Conservation (phyloP, 2,329 filamentous ascomycete genomes). For the Sphaerulina musiva region DNA sequence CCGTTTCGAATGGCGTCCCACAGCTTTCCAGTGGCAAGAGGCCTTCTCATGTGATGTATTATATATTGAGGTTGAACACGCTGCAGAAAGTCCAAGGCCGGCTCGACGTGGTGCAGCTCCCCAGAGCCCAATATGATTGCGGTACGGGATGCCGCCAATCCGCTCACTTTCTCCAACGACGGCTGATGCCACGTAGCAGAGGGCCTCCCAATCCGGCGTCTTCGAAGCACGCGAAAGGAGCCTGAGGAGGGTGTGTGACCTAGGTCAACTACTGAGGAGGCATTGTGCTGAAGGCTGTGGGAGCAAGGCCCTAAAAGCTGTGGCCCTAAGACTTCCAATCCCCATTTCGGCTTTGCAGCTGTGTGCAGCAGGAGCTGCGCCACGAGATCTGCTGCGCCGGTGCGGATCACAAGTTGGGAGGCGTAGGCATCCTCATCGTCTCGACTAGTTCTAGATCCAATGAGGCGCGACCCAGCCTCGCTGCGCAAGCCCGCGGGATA, state of each 20-base stretch:
- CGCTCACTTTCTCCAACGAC: slow-evolving; percentile 18
- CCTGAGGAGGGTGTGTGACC: slow-evolving; percentile 5
- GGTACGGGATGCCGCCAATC: slow-evolving; percentile 21
- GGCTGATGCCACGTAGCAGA: slow-evolving; percentile 29
- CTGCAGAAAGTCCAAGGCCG: slow-evolving; percentile 32
- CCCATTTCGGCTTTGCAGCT: slow-evolving; percentile 29
- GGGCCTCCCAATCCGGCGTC: slow-evolving; percentile 24
- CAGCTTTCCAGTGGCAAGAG: slow-evolving; percentile 29
- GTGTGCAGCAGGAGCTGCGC: slow-evolving; percentile 31
- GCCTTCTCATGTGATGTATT: slow-evolving; percentile 33
- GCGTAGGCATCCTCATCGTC: slow-evolving; percentile 14
- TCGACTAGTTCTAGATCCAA: neutral
- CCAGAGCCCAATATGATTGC: slow-evolving; percentile 32
- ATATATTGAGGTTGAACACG: slow-evolving; percentile 28
- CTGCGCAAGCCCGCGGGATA: slow-evolving; percentile 24
- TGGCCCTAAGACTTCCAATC: slow-evolving; percentile 28
- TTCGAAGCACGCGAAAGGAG: slow-evolving; percentile 21
- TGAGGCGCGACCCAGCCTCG: slow-evolving; percentile 1
- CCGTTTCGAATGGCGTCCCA: slow-evolving; percentile 33
- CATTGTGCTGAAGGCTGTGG: slow-evolving; percentile 28
- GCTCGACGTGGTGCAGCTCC: slow-evolving; percentile 30
- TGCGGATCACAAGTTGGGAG: slow-evolving; percentile 28
- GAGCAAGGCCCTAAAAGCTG: slow-evolving; percentile 22
- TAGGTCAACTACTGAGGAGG: slow-evolving; percentile 29
- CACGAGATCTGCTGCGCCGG: slow-evolving; percentile 30